A percentile compares a stretch with the other conserved stretches of the same genome.
Evolutionary conservation across 1,139 yeast species (phyloP).

Genomic region (Magnusiomyces ingens): DNA sequence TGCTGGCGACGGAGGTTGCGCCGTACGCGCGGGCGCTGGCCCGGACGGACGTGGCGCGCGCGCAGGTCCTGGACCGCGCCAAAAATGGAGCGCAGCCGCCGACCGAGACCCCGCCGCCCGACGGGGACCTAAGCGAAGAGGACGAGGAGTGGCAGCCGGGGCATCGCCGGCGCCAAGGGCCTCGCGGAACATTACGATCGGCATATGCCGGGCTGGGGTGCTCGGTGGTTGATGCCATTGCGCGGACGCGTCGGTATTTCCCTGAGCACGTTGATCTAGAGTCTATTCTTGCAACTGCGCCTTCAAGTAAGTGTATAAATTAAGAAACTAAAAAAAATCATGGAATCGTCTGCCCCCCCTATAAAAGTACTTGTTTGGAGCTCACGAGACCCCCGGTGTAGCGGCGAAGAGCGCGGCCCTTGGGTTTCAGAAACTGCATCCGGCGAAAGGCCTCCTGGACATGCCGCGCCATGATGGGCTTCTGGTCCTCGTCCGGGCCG

Average conservation of each 20-base stretch:
- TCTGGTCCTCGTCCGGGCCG: conserved; percentile 81
- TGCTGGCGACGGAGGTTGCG: conserved; percentile 2
- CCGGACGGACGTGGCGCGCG: neutral
- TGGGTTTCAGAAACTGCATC: conserved; percentile 56
- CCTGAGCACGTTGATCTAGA: neutral
- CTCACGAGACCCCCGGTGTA: conserved; percentile 63
- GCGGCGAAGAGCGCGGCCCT: conserved; percentile 54
- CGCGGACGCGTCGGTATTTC: neutral
- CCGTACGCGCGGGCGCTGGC: conserved; percentile 5
- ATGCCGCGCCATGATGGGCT: conserved; percentile 77
- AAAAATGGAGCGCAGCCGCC: neutral
- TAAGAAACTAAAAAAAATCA: neutral
- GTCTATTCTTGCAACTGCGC: neutral
- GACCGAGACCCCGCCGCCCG: neutral
- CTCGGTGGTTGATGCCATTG: conserved; percentile 3
- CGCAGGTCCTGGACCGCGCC: neutral
- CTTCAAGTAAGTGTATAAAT: neutral
- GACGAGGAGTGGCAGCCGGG: neutral
- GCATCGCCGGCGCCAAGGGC: neutral
- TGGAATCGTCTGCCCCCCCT: conserved; percentile 2
- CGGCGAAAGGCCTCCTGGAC: conserved; percentile 90
- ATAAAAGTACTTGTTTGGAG: conserved; percentile 33
- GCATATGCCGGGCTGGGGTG: conserved; percentile 1
- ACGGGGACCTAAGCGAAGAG: neutral
- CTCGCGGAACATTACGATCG: conserved; percentile 2